Evolutionary conservation across 306 rosid species (phyloP), one percentile per base, ranked within the genome.

Genomic region (Arachis hypogaea): DNA sequence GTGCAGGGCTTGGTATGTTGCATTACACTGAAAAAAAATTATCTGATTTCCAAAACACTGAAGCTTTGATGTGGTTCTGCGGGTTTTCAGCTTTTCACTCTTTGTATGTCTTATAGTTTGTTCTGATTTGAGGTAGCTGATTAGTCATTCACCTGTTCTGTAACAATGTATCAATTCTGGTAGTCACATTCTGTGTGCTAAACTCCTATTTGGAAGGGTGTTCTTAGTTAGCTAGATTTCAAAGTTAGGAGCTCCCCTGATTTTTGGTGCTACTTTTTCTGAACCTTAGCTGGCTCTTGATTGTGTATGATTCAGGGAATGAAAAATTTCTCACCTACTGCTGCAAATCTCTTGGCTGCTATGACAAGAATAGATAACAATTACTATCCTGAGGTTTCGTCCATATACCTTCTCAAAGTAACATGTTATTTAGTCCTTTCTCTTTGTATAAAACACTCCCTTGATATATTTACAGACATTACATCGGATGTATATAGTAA

Each of bases 341-440:
- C 97, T 66, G 89, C 89, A 41, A 87, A 51, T 84, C 90, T 92
- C 10, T 78, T 92, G 81, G 77, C 90, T 66, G 70, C 91, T 46
- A 64, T 92, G 84, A 68, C 91, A 47, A 92, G 83, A 85, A 81
- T 89, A 67, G 97, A 92, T 76, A 84, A 73, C 78, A 80, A 33
- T 83, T 89, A 87, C 87, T 92, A 92, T 71, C 97, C 97, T 11
- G 97, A 92, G 96, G 97, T 92, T 81, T 82, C 59, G 61, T 16
- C 66, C 28, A 49, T 30, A 9, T 43, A 38, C 29, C 22, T 81
- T 71, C 7, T 41, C 66, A 47, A 64, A 66, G 55, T 12, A 52
- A 71, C 36, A 58, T 64, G 57, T 65, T 64, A 64, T 57, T 42
- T 9, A 28, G 22, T 69, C 6, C 5, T 69, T 12, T 65, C 8